Conservation (phyloP, 169 alveolate genomes). For the Eimeria nieschulzi region DNA sequence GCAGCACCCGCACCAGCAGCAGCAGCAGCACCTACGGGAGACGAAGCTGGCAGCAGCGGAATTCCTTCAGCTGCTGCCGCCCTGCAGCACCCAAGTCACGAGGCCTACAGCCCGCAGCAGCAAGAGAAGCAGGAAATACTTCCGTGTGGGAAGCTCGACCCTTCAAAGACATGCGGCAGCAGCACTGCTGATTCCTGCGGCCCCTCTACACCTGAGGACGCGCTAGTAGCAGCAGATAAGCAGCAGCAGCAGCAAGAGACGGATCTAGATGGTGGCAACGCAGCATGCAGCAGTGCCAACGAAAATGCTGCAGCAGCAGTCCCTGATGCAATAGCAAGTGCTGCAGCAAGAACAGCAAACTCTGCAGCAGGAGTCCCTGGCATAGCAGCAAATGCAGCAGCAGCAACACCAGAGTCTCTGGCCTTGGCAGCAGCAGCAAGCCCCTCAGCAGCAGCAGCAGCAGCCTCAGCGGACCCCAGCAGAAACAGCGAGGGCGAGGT, state of each 20-base stretch:
- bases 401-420: neutral
- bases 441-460: constrained; percentile 17
- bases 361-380: neutral
- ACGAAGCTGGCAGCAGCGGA: neutral
- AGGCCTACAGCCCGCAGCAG: neutral
- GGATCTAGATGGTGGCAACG: neutral
- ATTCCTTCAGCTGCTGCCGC: neutral
- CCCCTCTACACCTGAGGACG: neutral
- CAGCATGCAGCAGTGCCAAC: neutral
- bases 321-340: neutral
- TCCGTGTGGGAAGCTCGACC: no score
- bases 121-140: no score
- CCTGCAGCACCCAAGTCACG: neutral
- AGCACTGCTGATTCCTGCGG: no score
- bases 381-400: neutral
- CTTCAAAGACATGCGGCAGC: no score
- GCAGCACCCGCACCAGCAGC: neutral
- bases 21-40: neutral
- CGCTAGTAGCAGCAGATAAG: neutral
- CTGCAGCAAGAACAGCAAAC: neutral
- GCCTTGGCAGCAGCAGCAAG: neutral
- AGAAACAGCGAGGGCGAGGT: neutral
- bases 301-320: neutral
- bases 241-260: constrained; percentile 12
- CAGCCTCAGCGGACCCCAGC: constrained; percentile 2